Conservation (phyloP, 345 rosid genomes). For the Gossypium arboreum region DNA sequence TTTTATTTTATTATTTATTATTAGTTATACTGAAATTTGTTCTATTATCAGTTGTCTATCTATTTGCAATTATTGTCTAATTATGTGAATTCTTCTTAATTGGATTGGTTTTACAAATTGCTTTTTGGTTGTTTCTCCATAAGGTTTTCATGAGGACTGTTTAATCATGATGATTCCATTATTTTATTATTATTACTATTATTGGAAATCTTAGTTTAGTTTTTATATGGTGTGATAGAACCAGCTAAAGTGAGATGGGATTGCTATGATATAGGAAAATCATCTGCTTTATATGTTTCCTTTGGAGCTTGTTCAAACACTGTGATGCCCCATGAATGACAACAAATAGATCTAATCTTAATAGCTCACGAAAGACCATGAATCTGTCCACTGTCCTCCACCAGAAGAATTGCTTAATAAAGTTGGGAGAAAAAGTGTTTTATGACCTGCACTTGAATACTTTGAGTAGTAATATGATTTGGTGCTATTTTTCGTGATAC, state of each 20-base stretch:
- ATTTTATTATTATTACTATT: too few species aligned
- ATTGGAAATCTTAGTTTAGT: background rate
- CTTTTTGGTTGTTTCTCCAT: background rate
- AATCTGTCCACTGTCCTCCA: background rate
- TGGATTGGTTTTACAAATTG: background rate
- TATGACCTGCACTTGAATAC: background rate
- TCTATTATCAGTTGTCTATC: background rate
- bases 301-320: background rate
- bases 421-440: background rate
- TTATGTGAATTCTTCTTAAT: background rate
- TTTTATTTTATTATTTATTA: background rate
- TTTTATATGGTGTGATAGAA: background rate
- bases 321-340: background rate
- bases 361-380: background rate
- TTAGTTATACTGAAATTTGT: too few species aligned
- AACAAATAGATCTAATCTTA: background rate
- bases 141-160: background rate
- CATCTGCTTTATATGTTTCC: background rate
- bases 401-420: background rate
- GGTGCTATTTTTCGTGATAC: background rate
- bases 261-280: background rate
- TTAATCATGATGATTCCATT: conserved; percentile 2
- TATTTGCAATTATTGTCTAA: background rate
- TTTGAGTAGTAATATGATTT: background rate
- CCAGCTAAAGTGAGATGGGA: background rate